Conservation (phyloP, 1,284 basidiomycete genomes). For the Ustilago hordei region DNA sequence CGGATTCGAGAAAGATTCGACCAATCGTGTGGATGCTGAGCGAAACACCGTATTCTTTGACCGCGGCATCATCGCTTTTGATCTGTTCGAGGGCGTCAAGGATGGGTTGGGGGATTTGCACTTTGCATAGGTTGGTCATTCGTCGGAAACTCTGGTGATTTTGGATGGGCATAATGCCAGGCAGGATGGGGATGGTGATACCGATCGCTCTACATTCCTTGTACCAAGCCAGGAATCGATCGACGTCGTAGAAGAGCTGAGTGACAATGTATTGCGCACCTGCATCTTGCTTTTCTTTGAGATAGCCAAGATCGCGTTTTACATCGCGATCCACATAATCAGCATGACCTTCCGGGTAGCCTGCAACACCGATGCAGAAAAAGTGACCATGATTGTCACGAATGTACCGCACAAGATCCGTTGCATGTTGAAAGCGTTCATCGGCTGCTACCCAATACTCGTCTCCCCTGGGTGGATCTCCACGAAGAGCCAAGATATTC, state of each 20-base stretch:
- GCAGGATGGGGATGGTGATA: constrained; percentile 89
- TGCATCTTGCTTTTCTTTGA: constrained; percentile 91
- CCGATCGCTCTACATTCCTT: constrained; percentile 73
- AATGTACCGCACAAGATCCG: constrained; percentile 92
- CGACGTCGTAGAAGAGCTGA: constrained; percentile 95
- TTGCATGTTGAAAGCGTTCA: constrained; percentile 84
- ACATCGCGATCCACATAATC: constrained; percentile 74
- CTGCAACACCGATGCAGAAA: constrained; percentile 94
- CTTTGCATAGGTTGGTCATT: constrained; percentile 87
- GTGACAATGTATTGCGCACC: constrained; percentile 97
- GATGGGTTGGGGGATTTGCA: constrained; percentile 80
- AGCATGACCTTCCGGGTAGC: constrained; percentile 90
- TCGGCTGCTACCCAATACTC: constrained; percentile 92
- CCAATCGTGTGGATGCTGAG: constrained; percentile 78
- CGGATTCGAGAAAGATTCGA: constrained; percentile 74
- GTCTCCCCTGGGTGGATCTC: constrained; percentile 88
- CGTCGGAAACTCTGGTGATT: constrained; percentile 93
- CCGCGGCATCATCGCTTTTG: constrained; percentile 80
- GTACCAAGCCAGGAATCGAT: constrained; percentile 70
- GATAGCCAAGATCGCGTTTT: constrained; percentile 79
- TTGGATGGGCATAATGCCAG: constrained; percentile 98
- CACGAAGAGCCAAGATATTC: constrained; percentile 88
- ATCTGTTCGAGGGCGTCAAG: constrained; percentile 81
- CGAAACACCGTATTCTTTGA: constrained; percentile 84
- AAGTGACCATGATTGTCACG: constrained; percentile 83